Evolutionary conservation across 73 alveolate species (phyloP).

Genomic region (Effrenium voratum): DNA sequence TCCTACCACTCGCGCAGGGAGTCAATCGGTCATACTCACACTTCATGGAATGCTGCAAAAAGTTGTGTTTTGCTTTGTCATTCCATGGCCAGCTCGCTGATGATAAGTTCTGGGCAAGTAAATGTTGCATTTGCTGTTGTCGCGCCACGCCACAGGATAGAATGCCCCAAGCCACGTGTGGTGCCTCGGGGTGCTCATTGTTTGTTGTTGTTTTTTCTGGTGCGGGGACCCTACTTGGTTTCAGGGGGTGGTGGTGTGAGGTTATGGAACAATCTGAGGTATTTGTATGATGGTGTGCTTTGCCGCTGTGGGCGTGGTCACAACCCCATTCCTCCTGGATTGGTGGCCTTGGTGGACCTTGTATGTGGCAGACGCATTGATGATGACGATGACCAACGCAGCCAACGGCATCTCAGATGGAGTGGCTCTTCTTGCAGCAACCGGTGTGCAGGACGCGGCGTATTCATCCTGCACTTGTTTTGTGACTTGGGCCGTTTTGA

Average conservation of each 20-base stretch:
- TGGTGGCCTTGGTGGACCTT: neutral
- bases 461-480: neutral
- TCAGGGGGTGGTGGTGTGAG: neutral
- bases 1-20: neutral
- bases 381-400: neutral
- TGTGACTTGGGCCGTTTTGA: too few relatives aligned
- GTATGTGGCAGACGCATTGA: conserved; percentile 4
- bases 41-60: neutral
- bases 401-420: conserved; percentile 40
- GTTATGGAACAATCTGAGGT: neutral
- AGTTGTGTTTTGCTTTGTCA: neutral
- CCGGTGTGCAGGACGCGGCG: neutral
- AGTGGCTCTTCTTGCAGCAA: neutral
- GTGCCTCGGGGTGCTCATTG: neutral
- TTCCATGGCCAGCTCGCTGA: neutral
- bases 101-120: neutral
- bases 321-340: neutral
- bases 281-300: neutral
- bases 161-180: neutral
- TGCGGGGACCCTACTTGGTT: neutral
- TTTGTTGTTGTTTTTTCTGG: too few relatives aligned
- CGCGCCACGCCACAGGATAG: neutral
- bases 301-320: neutral
- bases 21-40: neutral
- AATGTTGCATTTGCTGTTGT: neutral